Evolutionary conservation across 306 rosid species (phyloP), one percentile per base, ranked within the genome.

Genomic region (Crotalaria pallida): DNA sequence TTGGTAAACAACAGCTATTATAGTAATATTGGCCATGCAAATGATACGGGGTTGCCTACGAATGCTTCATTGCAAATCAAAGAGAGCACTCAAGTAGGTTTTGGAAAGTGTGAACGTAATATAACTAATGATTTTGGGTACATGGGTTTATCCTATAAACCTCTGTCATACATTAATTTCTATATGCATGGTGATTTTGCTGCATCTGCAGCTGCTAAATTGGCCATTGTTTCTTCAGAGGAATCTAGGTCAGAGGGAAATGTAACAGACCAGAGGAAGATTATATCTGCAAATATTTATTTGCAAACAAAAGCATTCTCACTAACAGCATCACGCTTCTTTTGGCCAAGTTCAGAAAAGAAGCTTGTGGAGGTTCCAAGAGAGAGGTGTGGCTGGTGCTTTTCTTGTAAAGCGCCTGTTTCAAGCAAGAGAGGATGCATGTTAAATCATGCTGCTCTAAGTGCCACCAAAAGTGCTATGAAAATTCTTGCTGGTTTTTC

Each of bases 361-460:
- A 94, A 94, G 88, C 96, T 82, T 36, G 87, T 91, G 79, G 99
- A 94, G 79, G 95, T 91, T 62, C 97, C 99, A 36, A 94, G 97
- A 75, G 99, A 94, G 87, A 94, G 99, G 81, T 94, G 99, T 87
- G 97, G 95, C 69, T 94, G 99, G 99, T 94, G 99, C 80, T 80
- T 90, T 76, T 88, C 99, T 64, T 94, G 99, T 75, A 89, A 85
- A 86, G 86, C 92, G 17, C 15, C 88, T 45, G 85, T 81, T 64
- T 62, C 90, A 64, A 88, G 99, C 88, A 94, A 87, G 91, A 90
- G 89, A 84, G 98, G 98, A 44, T 94, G 99, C 80, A 87, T 91
- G 97, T 81, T 94, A 81, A 94, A 94, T 82, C 99, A 94, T 73
- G 94, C 97, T 69, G 85, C 80, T 75, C 47, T 94, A 80, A 69